phyloP scores from a whole-genome alignment of 179 eudicot species.

The Vitellaria paradoxa region DNA sequence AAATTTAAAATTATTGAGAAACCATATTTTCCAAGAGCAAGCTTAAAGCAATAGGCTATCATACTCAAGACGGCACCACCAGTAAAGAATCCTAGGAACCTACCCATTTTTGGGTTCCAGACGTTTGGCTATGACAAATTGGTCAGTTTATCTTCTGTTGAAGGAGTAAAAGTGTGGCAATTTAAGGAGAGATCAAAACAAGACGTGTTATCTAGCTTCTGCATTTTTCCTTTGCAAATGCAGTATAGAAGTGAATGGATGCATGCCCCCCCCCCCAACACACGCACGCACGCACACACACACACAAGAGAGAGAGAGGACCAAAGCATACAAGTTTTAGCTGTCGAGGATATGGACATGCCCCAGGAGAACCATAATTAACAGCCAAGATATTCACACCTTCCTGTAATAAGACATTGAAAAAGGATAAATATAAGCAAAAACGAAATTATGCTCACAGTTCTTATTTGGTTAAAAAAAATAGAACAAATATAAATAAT shows the following conservation, averaged over 20 bases:
- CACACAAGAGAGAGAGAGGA: no score
- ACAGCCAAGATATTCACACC: slow-evolving; percentile 81
- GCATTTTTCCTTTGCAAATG: neutral
- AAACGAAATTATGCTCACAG: neutral
- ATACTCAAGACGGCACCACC: neutral
- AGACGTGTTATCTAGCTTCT: neutral
- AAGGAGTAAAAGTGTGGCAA: neutral
- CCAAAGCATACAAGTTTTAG: slow-evolving; percentile 60
- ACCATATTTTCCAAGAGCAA: neutral
- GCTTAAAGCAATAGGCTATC: neutral
- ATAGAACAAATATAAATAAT: neutral
- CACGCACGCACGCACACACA: neutral
- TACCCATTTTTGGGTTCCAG: neutral
- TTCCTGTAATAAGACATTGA: slow-evolving; percentile 39
- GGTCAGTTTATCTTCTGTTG: neutral
- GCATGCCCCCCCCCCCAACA: neutral
- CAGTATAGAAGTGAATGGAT: neutral
- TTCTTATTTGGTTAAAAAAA: neutral
- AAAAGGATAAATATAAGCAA: neutral
- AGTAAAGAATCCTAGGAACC: neutral
- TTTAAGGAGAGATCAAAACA: neutral
- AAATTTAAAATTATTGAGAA: neutral
- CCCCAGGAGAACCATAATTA: slow-evolving; percentile 90
- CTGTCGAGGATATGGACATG: slow-evolving; percentile 84
- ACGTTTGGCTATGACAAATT: neutral